Conservation (phyloP, 192 early-diverging fungal species). For the Rhizophagus clarus region DNA sequence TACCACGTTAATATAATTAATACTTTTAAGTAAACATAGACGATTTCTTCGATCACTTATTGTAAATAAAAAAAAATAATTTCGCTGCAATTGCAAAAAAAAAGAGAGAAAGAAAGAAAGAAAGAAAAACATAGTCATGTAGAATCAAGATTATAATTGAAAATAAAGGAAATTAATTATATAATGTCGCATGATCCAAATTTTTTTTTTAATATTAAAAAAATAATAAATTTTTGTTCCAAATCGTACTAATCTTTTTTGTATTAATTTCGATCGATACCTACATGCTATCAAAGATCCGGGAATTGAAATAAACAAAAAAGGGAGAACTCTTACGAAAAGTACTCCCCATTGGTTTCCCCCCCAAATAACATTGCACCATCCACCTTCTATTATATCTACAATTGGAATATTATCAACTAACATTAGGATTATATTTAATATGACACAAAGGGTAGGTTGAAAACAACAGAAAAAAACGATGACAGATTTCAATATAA, state of each 20-base stretch:
- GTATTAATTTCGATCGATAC: not conserved
- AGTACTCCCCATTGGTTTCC: not conserved
- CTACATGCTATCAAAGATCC: not conserved
- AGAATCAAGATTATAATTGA: no score
- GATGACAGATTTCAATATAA: not conserved
- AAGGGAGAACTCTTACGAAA: not conserved
- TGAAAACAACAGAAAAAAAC: not conserved
- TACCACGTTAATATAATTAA: no score
- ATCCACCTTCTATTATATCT: not conserved
- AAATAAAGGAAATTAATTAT: not conserved
- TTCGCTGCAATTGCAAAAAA: not conserved
- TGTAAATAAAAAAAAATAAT: not conserved
- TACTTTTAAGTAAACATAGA: not conserved
- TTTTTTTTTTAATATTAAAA: not conserved
- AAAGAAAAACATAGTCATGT: no score
- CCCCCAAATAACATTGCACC: not conserved
- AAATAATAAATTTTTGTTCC: no score
- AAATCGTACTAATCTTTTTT: not conserved
- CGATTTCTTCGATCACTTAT: not conserved
- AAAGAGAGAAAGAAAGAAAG: no score
- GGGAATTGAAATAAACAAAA: not conserved
- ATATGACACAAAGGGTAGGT: not conserved
- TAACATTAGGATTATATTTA: not conserved
- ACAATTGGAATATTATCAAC: not conserved
- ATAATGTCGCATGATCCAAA: not conserved